Conservation (phyloP, 352 stramenopile species). For the Hyaloperonospora brassicae region DNA sequence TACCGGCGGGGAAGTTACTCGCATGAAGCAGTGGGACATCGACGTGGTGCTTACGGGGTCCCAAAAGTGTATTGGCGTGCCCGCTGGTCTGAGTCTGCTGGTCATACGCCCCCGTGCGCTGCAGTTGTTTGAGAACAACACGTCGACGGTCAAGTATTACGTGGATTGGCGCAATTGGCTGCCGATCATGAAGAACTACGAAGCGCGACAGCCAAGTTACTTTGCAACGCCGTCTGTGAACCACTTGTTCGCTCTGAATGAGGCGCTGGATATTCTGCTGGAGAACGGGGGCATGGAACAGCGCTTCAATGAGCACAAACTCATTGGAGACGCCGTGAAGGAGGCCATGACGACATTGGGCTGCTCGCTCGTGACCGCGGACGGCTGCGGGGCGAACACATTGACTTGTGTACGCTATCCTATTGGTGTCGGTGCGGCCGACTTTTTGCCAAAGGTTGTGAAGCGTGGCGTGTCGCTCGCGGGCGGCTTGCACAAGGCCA, state of each 20-base stretch:
- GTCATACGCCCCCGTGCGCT: conserved; percentile 62
- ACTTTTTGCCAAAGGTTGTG: conserved; percentile 69
- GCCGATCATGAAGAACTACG: conserved; percentile 81
- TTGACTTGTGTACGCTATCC: conserved; percentile 73
- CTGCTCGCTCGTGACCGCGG: conserved; percentile 48
- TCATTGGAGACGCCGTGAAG: conserved; percentile 56
- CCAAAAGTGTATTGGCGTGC: conserved; percentile 71
- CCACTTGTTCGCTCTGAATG: conserved; percentile 68
- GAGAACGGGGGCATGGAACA: conserved; percentile 72
- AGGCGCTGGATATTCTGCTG: conserved; percentile 54
- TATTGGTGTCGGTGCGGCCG: conserved; percentile 42
- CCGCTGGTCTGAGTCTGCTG: conserved; percentile 54
- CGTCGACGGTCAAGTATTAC: conserved; percentile 55
- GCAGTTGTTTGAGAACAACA: conserved; percentile 54
- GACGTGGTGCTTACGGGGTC: conserved; percentile 73
- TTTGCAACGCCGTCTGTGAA: conserved; percentile 76
- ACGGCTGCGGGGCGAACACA: conserved; percentile 50
- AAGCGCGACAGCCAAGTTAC: conserved; percentile 64
- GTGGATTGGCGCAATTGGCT: conserved; percentile 76
- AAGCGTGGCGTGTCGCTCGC: conserved; percentile 66
- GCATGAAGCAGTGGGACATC: conserved; percentile 75
- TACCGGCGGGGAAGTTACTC: conserved; percentile 61
- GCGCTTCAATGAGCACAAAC: conserved; percentile 59
- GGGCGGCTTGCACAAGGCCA: conserved; percentile 65
- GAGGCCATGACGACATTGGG: conserved; percentile 56